Evolutionary conservation across 805 yeast genomes (phyloP).

Genomic region (Scheffersomyces stipitis): DNA sequence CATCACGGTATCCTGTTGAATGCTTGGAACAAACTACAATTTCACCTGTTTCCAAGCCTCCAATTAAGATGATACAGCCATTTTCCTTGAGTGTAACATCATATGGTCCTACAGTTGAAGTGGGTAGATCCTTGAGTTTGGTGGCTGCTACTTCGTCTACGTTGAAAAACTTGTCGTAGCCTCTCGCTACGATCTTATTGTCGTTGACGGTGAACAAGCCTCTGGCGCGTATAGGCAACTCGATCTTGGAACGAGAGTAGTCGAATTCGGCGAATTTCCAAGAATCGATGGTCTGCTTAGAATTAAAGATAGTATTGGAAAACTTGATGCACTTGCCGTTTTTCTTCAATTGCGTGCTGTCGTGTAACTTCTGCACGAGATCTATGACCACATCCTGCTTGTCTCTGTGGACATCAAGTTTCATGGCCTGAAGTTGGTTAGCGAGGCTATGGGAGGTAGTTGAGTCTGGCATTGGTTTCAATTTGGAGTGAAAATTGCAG

Average conservation of each 20-base stretch:
- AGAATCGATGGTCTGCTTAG: constrained; percentile 11
- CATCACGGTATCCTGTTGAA: constrained; percentile 70
- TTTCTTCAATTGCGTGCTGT: constrained; percentile 13
- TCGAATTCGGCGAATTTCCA: constrained; percentile 96
- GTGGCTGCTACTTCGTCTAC: constrained; percentile 63
- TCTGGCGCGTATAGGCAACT: constrained; percentile 73
- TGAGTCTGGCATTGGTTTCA: no score
- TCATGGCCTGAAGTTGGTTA: no score
- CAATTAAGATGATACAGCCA: constrained; percentile 85
- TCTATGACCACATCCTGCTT: constrained; percentile 13
- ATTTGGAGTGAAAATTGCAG: no score
- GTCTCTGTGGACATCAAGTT: constrained; percentile 6
- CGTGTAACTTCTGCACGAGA: constrained; percentile 20
- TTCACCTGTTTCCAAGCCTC: constrained; percentile 75
- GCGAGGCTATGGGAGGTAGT: no score
- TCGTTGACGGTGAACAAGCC: constrained; percentile 67
- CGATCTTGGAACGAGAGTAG: constrained; percentile 51
- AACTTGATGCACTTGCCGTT: constrained; percentile 22
- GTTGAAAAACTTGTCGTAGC: constrained; percentile 94
- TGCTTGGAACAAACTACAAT: constrained; percentile 89
- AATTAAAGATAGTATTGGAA: constrained; percentile 9
- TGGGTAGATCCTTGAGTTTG: constrained; percentile 44
- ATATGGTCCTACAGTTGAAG: constrained; percentile 69
- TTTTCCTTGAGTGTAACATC: constrained; percentile 82
- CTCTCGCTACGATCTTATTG: constrained; percentile 65